phyloP scores from a whole-genome alignment of 2,329 filamentous ascomycete genomes.

The Scedosporium apiospermum region DNA sequence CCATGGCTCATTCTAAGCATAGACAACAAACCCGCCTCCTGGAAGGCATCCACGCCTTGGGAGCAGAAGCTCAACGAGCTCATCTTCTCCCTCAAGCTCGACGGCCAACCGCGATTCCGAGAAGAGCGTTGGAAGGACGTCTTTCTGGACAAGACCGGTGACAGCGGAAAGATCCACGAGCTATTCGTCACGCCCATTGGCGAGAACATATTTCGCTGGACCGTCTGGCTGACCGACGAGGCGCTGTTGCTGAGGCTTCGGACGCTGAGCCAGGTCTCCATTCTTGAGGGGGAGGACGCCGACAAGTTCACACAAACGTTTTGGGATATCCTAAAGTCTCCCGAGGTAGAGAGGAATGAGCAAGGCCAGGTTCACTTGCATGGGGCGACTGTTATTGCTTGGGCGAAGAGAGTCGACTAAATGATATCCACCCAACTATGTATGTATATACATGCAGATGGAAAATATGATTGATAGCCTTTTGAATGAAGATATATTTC shows the following conservation, averaged over 20 bases:
- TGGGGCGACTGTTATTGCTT: slow-evolving; percentile 53
- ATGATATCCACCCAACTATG: background rate
- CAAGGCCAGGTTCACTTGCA: slow-evolving; percentile 55
- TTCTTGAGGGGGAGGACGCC: slow-evolving; percentile 42
- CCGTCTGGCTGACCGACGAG: slow-evolving; percentile 47
- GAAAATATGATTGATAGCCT: background rate
- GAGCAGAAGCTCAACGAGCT: slow-evolving; percentile 52
- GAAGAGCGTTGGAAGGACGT: slow-evolving; percentile 53
- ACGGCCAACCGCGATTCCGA: slow-evolving; percentile 56
- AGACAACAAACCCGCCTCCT: slow-evolving; percentile 55
- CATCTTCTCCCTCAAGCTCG: slow-evolving; percentile 38
- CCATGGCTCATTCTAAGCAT: background rate
- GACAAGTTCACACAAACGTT: slow-evolving; percentile 38
- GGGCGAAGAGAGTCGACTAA: slow-evolving; percentile 41
- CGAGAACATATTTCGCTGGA: slow-evolving; percentile 45
- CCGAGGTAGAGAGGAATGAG: slow-evolving; percentile 42
- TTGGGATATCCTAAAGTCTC: slow-evolving; percentile 40
- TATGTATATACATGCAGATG: background rate
- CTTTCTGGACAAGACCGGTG: slow-evolving; percentile 49
- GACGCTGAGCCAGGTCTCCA: slow-evolving; percentile 60
- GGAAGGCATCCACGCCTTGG: slow-evolving; percentile 49
- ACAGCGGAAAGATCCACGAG: slow-evolving; percentile 21
- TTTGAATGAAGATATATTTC: background rate
- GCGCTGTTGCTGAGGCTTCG: slow-evolving; percentile 53
- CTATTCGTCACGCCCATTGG: slow-evolving; percentile 53